Base-by-base conservation (phyloP, 345 rosid genomes). In the Abelmoschus esculentus region DNA sequence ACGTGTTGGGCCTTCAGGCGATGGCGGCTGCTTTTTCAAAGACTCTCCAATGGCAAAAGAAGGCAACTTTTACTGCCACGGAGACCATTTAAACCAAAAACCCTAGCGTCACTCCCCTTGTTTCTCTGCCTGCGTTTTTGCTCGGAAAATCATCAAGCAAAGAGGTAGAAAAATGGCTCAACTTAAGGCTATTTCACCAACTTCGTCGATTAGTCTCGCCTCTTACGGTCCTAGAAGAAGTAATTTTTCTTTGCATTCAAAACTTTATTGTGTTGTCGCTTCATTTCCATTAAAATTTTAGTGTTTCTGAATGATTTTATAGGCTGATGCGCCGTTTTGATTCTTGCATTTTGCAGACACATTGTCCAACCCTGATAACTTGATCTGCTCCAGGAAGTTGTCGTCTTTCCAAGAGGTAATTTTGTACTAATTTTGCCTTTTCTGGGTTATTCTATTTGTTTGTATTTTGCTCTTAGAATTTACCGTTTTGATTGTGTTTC, bases 111-210 rank as follows among this genome's bases (percentile, higher is more conserved):
- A 28, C 14, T 5, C 4, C 26, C 26, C 3, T 9, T 7, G 3
- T 28, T 47, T 22, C 2, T 28, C 57, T 26, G 19, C 38, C 12
- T 0, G 29, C 26, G 44, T 40, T 6, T 14, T 7, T 18, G 12
- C 13, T 56, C 26, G 15, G 8, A 4, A 13, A 26, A 6, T 44
- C 12, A 6, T 44, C 12, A 22, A 15, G 53, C 1, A 1, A 40
- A 40, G 14, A 22, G 11, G 22, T 14, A 52, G 7, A 52, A 22
- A 36, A 12, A 79, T 77, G 83, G 83, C 83, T 70, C 83, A 79
- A 42, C 34, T 73, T 32, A 82, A 46, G 42, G 74, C 67, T 12
- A 18, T 79, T 2, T 76, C 75, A 4, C 60, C 75, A 9, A 61
- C 17, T 52, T 74, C 81, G 42, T 70, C 79, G 0, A 32, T 53